Percentiles rank a stretch among this genome's conserved stretches.
phyloP scores from a whole-genome alignment of 805 yeast species.

The Jamesozyma lodderae region DNA sequence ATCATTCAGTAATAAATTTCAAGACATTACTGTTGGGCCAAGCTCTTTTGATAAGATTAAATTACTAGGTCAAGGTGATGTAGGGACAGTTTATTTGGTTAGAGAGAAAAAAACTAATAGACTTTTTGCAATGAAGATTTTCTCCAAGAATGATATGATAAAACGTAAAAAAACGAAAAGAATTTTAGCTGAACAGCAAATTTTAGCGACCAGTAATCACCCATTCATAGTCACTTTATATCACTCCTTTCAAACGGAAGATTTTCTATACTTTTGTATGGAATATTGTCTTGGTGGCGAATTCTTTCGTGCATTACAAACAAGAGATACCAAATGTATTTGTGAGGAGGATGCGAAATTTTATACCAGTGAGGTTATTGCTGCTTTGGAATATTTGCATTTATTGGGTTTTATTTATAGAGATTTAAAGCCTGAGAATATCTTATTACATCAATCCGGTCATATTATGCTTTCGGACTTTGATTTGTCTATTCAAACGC shows the following conservation, averaged over 20 bases:
- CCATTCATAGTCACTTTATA: conserved; percentile 95
- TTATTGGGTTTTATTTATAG: conserved; percentile 95
- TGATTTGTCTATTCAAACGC: conserved; percentile 87
- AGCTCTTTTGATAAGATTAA: conserved; percentile 81
- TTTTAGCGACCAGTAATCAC: conserved; percentile 87
- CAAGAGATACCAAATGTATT: conserved; percentile 77
- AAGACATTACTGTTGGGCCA: conserved; percentile 76
- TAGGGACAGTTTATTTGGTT: conserved; percentile 91
- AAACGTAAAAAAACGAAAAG: conserved; percentile 90
- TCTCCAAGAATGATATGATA: conserved; percentile 87
- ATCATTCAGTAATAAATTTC: conserved; percentile 56
- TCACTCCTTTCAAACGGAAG: conserved; percentile 94
- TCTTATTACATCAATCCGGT: conserved; percentile 88
- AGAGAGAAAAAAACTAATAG: conserved; percentile 67
- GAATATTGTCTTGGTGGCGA: conserved; percentile 99
- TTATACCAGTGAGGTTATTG: conserved; percentile 94
- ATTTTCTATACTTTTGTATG: conserved; percentile 87
- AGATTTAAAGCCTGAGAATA: conserved; percentile 94
- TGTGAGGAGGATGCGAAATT: conserved; percentile 83
- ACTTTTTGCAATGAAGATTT: conserved; percentile 86
- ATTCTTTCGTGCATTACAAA: conserved; percentile 90
- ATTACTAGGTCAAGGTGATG: conserved; percentile 94
- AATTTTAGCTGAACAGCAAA: conserved; percentile 94
- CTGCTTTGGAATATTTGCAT: conserved; percentile 92
- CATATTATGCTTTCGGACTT: conserved; percentile 97